Conservation (phyloP, 2,329 filamentous ascomycete genomes). For the Aspergillus intermedius region DNA sequence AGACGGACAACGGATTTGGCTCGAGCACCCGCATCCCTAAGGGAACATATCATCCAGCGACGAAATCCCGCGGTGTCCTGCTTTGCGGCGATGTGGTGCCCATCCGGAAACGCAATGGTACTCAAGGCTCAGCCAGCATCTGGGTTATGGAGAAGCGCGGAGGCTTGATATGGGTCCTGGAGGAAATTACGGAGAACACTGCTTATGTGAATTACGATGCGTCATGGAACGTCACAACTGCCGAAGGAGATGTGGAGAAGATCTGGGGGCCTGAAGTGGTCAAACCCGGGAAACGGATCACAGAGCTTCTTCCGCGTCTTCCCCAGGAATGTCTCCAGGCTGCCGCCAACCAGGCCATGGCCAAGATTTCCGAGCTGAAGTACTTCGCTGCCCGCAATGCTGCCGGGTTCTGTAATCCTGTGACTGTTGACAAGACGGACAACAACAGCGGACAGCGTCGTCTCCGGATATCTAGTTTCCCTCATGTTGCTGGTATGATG, state of each 20-base stretch:
- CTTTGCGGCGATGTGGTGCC: slow-evolving; percentile 97
- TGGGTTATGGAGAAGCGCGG: slow-evolving; percentile 98
- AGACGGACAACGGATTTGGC: slow-evolving; percentile 53
- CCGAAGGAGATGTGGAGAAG: slow-evolving; percentile 68
- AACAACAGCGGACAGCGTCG: slow-evolving; percentile 54
- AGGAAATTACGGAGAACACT: slow-evolving; percentile 94
- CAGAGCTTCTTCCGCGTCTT: slow-evolving; percentile 71
- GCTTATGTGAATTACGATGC: slow-evolving; percentile 71
- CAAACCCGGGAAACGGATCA: slow-evolving; percentile 64
- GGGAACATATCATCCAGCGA: slow-evolving; percentile 60
- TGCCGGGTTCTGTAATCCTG: slow-evolving; percentile 73
- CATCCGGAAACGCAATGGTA: slow-evolving; percentile 90
- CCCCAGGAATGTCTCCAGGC: slow-evolving; percentile 64
- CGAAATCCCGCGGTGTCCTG: slow-evolving; percentile 78
- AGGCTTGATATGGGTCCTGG: slow-evolving; percentile 92
- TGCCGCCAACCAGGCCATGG: slow-evolving; percentile 67
- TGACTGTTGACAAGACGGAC: slow-evolving; percentile 67
- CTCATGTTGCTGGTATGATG: slow-evolving; percentile 94
- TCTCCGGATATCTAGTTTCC: slow-evolving; percentile 85
- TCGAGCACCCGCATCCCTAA: slow-evolving; percentile 46
- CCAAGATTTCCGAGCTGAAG: slow-evolving; percentile 62
- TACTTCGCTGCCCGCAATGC: slow-evolving; percentile 81
- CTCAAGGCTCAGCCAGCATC: slow-evolving; percentile 83
- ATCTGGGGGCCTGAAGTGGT: slow-evolving; percentile 76
- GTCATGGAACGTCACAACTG: slow-evolving; percentile 63